Conservation (phyloP, 306 rosid species). For the Quercus robur region DNA sequence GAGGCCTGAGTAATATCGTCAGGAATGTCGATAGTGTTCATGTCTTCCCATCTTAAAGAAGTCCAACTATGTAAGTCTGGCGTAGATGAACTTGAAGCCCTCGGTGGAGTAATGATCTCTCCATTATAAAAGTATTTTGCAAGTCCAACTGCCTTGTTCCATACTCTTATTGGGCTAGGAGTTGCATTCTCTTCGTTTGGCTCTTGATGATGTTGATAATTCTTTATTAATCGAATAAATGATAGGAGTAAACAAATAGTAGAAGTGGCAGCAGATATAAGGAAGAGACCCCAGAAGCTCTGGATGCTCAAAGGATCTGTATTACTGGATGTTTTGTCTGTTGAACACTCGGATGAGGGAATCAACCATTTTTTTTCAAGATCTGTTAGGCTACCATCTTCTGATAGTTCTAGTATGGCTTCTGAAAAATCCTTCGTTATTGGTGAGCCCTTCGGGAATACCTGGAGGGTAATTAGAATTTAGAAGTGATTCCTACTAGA, state of each 20-base stretch:
- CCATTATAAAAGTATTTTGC: neutral
- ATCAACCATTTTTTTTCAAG: constrained; percentile 44
- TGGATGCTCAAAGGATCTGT: constrained; percentile 35
- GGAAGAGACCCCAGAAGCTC: constrained; percentile 56
- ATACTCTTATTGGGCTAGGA: neutral
- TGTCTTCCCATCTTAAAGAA: neutral
- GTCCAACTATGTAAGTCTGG: neutral
- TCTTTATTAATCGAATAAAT: constrained; percentile 7
- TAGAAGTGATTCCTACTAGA: neutral
- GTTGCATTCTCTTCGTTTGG: constrained; percentile 10
- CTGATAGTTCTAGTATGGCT: constrained; percentile 45
- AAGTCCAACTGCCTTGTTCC: neutral
- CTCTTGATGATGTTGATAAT: constrained; percentile 4
- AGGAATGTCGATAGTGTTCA: neutral
- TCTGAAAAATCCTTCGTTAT: constrained; percentile 51
- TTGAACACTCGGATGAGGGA: constrained; percentile 18
- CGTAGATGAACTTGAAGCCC: neutral
- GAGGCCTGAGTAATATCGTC: constrained; percentile 7
- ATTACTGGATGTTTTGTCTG: neutral
- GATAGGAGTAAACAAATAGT: constrained; percentile 45
- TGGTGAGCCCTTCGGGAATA: constrained; percentile 73
- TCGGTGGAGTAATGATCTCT: neutral
- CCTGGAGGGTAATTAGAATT: constrained; percentile 26
- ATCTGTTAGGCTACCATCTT: constrained; percentile 32
- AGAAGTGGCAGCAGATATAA: constrained; percentile 47